A percentile compares a stretch with the other conserved stretches of the same genome.
These are phyloP conservation scores for Rhodotorula sp. DNA, from an alignment of 1,284 basidiomycete genomes.

Conservation along the genomic window DNA sequence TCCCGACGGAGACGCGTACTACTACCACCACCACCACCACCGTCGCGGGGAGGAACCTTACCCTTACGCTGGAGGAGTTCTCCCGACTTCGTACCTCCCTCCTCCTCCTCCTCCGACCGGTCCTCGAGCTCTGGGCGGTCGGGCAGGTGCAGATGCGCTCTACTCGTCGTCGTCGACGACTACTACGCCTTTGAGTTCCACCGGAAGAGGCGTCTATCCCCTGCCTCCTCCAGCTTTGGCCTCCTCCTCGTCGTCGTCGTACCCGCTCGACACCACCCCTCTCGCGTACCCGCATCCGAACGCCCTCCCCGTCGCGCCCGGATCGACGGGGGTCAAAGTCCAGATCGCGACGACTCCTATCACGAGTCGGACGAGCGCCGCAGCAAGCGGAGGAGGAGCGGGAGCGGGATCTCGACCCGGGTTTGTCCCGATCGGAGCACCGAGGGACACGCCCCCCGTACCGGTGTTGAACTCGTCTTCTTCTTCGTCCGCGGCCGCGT, in stretches of 20 bases:
- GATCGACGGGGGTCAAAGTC: not conserved
- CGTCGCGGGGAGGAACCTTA: not conserved
- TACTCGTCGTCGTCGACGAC: not conserved
- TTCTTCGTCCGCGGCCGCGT: not conserved
- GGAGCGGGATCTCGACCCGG: not conserved
- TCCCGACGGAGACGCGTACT: not conserved
- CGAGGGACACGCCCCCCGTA: not conserved
- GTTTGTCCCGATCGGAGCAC: constrained; percentile 1
- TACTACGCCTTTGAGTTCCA: not conserved
- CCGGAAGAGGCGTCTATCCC: not conserved
- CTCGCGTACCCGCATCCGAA: constrained; percentile 2
- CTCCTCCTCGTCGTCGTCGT: too few relatives aligned
- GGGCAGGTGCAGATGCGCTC: not conserved
- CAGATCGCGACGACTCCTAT: not conserved
- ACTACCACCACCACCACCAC: not conserved
- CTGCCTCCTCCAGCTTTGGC: too few relatives aligned
- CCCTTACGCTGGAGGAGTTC: not conserved
- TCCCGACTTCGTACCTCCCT: not conserved
- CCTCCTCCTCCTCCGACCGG: not conserved
- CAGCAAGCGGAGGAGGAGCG: not conserved
- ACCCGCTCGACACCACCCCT: not conserved
- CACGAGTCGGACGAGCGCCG: not conserved
- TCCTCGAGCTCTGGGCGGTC: not conserved
- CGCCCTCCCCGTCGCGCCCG: not conserved
- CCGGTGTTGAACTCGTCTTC: not conserved